Percentiles rank a stretch among this genome's conserved stretches.
phyloP scores from a whole-genome alignment of 2,329 filamentous ascomycete genomes.

The Chaetoscypha palmicola region DNA sequence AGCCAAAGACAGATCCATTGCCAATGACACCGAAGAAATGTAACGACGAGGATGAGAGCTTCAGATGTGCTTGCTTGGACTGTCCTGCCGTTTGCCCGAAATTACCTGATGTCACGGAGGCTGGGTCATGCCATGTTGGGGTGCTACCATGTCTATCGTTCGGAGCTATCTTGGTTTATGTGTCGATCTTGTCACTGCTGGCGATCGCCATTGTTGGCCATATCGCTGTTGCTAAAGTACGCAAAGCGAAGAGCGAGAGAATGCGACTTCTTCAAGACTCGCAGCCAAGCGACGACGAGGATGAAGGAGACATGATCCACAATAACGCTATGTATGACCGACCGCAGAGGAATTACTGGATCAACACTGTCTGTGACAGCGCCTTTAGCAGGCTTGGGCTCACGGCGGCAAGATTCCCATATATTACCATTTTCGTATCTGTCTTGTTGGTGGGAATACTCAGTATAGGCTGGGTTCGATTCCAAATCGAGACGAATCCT shows the following conservation, averaged over 20 bases:
- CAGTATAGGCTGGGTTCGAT: slow-evolving; percentile 81
- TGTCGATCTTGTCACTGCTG: slow-evolving; percentile 62
- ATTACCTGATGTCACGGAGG: slow-evolving; percentile 66
- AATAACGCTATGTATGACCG: slow-evolving; percentile 71
- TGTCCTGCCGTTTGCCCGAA: slow-evolving; percentile 80
- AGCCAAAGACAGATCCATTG: slow-evolving; percentile 64
- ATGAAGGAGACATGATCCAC: slow-evolving; percentile 78
- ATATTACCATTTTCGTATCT: slow-evolving; percentile 70
- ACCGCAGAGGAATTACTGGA: slow-evolving; percentile 68
- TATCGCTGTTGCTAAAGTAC: slow-evolving; percentile 66
- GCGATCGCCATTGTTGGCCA: slow-evolving; percentile 63
- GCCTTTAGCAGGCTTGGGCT: slow-evolving; percentile 77
- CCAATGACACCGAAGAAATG: slow-evolving; percentile 74
- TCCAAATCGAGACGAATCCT: slow-evolving; percentile 84
- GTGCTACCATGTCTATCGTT: slow-evolving; percentile 90
- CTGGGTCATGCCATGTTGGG: slow-evolving; percentile 73
- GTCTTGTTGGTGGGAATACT: slow-evolving; percentile 70
- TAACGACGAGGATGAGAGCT: slow-evolving; percentile 80
- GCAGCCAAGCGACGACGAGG: slow-evolving; percentile 81
- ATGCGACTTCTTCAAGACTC: slow-evolving; percentile 83
- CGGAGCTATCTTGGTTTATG: slow-evolving; percentile 80
- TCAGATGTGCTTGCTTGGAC: slow-evolving; percentile 88
- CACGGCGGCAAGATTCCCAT: slow-evolving; percentile 74
- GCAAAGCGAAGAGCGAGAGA: slow-evolving; percentile 68
- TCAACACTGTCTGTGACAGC: slow-evolving; percentile 77